Conservation (phyloP, 1,139 yeast genomes). For the Arxiozyma slooffiae region DNA sequence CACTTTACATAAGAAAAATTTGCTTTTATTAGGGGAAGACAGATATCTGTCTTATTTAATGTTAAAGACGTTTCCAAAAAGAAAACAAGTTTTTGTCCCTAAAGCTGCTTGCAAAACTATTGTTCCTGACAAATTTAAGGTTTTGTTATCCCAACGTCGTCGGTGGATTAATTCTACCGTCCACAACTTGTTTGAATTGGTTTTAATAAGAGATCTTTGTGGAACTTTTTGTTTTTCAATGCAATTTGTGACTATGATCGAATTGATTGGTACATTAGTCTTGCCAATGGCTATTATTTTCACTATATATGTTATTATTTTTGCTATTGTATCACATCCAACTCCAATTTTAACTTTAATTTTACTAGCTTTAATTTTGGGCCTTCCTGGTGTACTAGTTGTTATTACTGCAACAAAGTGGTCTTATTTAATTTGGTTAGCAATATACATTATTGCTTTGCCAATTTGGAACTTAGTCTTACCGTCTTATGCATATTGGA, state of each 20-base stretch:
- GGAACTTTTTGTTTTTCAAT: constrained; percentile 96
- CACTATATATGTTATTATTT: constrained; percentile 70
- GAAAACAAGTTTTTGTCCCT: constrained; percentile 87
- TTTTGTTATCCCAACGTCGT: constrained; percentile 86
- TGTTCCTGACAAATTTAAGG: constrained; percentile 75
- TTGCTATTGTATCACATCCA: constrained; percentile 69
- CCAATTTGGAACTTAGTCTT: constrained; percentile 93
- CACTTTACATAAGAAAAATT: constrained; percentile 82
- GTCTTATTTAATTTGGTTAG: constrained; percentile 73
- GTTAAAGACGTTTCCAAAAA: constrained; percentile 86
- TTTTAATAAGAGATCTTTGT: constrained; percentile 80
- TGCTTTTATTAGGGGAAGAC: constrained; percentile 87
- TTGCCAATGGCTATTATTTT: constrained; percentile 87
- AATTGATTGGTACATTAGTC: constrained; percentile 81
- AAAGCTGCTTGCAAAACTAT: constrained; percentile 93
- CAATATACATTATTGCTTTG: constrained; percentile 67
- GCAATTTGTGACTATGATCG: constrained; percentile 88
- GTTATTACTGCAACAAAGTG: constrained; percentile 78
- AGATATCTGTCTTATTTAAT: constrained; percentile 79
- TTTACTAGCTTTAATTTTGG: constrained; percentile 72
- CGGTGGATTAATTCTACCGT: constrained; percentile 98
- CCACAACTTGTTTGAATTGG: constrained; percentile 87
- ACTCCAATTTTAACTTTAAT: constrained; percentile 76
- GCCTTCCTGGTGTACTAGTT: constrained; percentile 80
- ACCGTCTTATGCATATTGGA: constrained; percentile 89